Conservation (phyloP, 192 early-diverging fungal genomes). For the Cladochytrium replicatum region DNA sequence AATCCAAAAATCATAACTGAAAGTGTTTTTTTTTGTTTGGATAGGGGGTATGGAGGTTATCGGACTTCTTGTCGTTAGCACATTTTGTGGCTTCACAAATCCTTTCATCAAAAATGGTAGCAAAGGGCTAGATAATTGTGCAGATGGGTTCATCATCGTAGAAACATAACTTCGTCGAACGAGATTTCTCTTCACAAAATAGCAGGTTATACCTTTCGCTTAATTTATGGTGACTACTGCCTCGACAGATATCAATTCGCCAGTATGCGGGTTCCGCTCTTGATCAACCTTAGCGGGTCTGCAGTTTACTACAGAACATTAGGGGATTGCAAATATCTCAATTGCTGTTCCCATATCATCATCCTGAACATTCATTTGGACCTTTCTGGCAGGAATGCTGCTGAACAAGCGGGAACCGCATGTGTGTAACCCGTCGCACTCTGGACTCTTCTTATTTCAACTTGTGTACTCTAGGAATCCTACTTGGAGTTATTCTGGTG, state of each 20-base stretch:
- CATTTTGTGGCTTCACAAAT: constrained; percentile 95
- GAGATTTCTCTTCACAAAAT: constrained; percentile 69
- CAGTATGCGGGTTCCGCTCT: constrained; percentile 71
- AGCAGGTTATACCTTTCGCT: constrained; percentile 49
- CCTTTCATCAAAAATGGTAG: constrained; percentile 89
- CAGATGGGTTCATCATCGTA: constrained; percentile 26
- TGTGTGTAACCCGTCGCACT: too few species aligned
- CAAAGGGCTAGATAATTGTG: constrained; percentile 60
- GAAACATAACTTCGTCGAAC: constrained; percentile 50
- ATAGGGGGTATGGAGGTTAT: too few species aligned
- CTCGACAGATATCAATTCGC: constrained; percentile 46
- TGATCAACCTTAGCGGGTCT: constrained; percentile 84
- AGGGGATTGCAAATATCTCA: constrained; percentile 73
- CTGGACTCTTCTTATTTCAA: too few species aligned
- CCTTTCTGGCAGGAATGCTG: constrained; percentile 62
- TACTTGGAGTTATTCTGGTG: too few species aligned
- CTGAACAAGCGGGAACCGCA: constrained; percentile 61
- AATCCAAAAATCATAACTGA: too few species aligned
- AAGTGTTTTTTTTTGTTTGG: too few species aligned
- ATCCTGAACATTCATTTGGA: constrained; percentile 81
- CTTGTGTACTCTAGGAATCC: too few species aligned
- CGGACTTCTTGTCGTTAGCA: constrained; percentile 49
- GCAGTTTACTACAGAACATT: constrained; percentile 89
- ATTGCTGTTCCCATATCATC: constrained; percentile 88
- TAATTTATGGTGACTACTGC: background rate